Evolutionary conservation across 2,329 filamentous ascomycete species (phyloP).

Genomic region (Alternaria rosae): DNA sequence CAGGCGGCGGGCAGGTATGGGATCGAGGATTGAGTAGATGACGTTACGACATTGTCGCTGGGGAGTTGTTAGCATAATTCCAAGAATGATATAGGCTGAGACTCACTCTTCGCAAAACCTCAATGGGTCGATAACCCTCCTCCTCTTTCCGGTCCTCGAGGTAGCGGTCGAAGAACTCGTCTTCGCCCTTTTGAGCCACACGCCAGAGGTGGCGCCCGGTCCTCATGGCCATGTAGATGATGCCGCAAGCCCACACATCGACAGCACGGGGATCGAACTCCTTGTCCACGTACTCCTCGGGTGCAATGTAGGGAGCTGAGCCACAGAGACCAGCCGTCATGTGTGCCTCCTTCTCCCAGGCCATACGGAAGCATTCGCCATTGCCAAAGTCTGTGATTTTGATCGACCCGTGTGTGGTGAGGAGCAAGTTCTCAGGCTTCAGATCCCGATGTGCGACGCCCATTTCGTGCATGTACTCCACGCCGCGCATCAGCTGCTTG

Average conservation of each 20-base stretch:
- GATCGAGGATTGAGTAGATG: constrained; percentile 97
- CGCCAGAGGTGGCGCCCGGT: constrained; percentile 96
- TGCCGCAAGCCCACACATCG: constrained; percentile 96
- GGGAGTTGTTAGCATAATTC: constrained; percentile 21
- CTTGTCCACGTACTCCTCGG: constrained; percentile 92
- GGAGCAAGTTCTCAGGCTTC: constrained; percentile 93
- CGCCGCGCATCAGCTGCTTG: constrained; percentile 98
- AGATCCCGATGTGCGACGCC: constrained; percentile 95
- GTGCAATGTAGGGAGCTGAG: constrained; percentile 95
- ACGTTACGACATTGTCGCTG: constrained; percentile 97
- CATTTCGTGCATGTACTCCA: constrained; percentile 99
- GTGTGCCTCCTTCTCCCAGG: constrained; percentile 97
- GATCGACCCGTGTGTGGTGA: constrained; percentile 89
- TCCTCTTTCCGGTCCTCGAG: constrained; percentile 92
- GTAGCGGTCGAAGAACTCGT: constrained; percentile 96
- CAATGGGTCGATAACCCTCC: constrained; percentile 94
- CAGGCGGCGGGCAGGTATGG: constrained; percentile 89
- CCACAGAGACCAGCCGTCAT: constrained; percentile 98
- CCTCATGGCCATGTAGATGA: constrained; percentile 99
- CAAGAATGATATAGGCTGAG: not conserved
- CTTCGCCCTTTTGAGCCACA: constrained; percentile 94
- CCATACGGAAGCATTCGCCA: constrained; percentile 99
- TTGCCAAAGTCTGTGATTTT: constrained; percentile 99
- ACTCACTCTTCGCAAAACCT: constrained; percentile 91
- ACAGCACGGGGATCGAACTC: constrained; percentile 98